phyloP scores from a whole-genome alignment of 805 yeast genomes.

The Barnettozyma sp. region DNA sequence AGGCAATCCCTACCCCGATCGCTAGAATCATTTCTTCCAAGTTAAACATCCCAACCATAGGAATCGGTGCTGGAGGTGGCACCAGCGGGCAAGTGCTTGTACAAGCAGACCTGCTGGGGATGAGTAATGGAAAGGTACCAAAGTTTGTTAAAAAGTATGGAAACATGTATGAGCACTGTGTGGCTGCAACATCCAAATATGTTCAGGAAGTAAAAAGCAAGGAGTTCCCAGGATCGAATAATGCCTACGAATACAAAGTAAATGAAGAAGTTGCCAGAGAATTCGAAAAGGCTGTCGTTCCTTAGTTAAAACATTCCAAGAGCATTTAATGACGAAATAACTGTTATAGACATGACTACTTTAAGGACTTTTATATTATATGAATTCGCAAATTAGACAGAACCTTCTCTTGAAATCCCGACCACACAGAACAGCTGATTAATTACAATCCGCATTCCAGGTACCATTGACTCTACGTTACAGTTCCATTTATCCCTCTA shows the following conservation, averaged over 20 bases:
- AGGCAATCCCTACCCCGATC: slow-evolving; percentile 76
- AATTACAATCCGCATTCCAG: background rate
- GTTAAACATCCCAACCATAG: slow-evolving; percentile 74
- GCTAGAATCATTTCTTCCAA: slow-evolving; percentile 57
- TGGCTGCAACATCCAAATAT: slow-evolving; percentile 47
- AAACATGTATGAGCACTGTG: slow-evolving; percentile 41
- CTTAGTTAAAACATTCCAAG: no score
- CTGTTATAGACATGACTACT: no score
- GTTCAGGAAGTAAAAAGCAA: slow-evolving; percentile 48
- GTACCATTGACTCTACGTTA: background rate
- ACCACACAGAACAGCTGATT: no score
- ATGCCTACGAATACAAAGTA: slow-evolving; percentile 57
- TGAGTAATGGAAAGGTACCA: slow-evolving; percentile 48
- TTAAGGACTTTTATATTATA: no score
- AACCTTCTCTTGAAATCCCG: no score
- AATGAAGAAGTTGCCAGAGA: slow-evolving; percentile 52
- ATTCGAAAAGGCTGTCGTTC: slow-evolving; percentile 29
- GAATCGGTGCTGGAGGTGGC: slow-evolving; percentile 87
- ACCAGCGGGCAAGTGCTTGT: slow-evolving; percentile 91
- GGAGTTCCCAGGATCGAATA: slow-evolving; percentile 52
- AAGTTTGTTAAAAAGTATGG: slow-evolving; percentile 74
- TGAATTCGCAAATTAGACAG: no score
- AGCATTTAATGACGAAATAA: no score
- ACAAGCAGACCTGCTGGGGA: slow-evolving; percentile 75
- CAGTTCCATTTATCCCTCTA: no score